A percentile compares a stretch with the other conserved stretches of the same genome.
These are phyloP conservation scores for Kluyveromyces lactis DNA, from an alignment of 805 yeast species.

Conservation along the genomic window DNA sequence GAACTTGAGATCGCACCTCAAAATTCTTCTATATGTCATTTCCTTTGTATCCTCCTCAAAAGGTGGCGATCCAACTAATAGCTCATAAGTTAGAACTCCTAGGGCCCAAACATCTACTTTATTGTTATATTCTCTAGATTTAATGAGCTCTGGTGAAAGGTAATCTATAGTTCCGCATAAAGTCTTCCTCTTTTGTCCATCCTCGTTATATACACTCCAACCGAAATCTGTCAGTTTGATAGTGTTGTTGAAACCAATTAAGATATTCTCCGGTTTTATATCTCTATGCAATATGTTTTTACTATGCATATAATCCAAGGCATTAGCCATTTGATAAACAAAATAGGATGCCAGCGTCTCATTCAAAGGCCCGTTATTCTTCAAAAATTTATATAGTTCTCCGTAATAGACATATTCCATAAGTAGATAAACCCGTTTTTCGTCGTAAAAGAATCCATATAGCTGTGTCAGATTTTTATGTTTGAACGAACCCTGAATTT, in stretches of 20 bases:
- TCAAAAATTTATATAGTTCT: conserved; percentile 70
- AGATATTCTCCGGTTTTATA: conserved; percentile 87
- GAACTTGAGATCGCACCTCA: conserved; percentile 63
- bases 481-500: conserved; percentile 70
- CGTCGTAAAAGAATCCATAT: conserved; percentile 80
- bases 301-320: conserved; percentile 67
- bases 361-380: conserved; percentile 57
- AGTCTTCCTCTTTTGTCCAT: conserved; percentile 55
- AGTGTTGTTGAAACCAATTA: conserved; percentile 65
- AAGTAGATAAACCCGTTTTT: conserved; percentile 69
- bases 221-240: conserved; percentile 91
- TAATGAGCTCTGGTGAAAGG: conserved; percentile 92
- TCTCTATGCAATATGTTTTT: conserved; percentile 85
- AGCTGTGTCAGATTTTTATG: conserved; percentile 78
- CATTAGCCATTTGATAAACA: conserved; percentile 75
- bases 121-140: conserved; percentile 66
- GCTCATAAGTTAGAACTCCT: conserved; percentile 79
- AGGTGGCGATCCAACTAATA: conserved; percentile 84
- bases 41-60: conserved; percentile 77
- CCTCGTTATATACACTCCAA: conserved; percentile 73
- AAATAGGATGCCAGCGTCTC: conserved; percentile 71
- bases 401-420: conserved; percentile 83
- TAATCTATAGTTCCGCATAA: conserved; percentile 95
- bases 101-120: conserved; percentile 89
- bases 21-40: conserved; percentile 73